Conservation (phyloP, 2,329 filamentous ascomycete species). For the Talaromyces verruculosus region DNA sequence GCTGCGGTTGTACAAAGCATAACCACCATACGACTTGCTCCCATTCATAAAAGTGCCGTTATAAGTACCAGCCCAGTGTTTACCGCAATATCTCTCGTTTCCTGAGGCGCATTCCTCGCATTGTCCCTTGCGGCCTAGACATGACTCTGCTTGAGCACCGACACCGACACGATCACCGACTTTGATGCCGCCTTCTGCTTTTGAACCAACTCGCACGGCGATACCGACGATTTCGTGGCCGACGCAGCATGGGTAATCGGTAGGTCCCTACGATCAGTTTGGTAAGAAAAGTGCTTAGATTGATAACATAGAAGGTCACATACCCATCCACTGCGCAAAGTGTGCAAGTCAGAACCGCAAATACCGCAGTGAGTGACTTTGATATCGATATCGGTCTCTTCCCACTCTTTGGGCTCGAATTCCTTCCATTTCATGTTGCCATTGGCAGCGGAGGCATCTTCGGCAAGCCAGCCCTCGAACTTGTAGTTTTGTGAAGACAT, state of each 20-base stretch:
- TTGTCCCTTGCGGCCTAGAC: constrained; percentile 44
- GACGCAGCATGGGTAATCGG: constrained; percentile 52
- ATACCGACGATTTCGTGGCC: constrained; percentile 67
- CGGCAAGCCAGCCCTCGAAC: constrained; percentile 17
- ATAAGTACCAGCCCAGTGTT: constrained; percentile 33
- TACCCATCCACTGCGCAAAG: constrained; percentile 52
- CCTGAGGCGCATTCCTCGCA: constrained; percentile 56
- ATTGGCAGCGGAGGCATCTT: not conserved
- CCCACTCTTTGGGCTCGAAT: constrained; percentile 65
- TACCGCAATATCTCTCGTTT: constrained; percentile 39
- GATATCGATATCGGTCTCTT: constrained; percentile 65
- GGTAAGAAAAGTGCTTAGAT: not conserved
- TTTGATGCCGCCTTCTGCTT: constrained; percentile 31
- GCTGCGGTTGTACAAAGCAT: constrained; percentile 57
- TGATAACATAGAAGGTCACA: constrained; percentile 14
- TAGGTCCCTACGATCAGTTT: constrained; percentile 28
- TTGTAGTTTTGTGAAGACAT: constrained; percentile 18
- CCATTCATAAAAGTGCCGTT: constrained; percentile 49
- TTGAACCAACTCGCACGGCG: constrained; percentile 56
- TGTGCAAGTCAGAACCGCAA: constrained; percentile 63
- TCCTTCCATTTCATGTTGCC: constrained; percentile 58
- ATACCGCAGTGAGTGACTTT: constrained; percentile 64
- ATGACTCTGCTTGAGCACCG: constrained; percentile 61
- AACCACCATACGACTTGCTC: constrained; percentile 66
- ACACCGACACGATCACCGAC: constrained; percentile 51